Percentiles rank a stretch among this genome's conserved stretches.
Conservation (phyloP, 805 yeast species). For the Saccharomycopsis synnaedendra region DNA sequence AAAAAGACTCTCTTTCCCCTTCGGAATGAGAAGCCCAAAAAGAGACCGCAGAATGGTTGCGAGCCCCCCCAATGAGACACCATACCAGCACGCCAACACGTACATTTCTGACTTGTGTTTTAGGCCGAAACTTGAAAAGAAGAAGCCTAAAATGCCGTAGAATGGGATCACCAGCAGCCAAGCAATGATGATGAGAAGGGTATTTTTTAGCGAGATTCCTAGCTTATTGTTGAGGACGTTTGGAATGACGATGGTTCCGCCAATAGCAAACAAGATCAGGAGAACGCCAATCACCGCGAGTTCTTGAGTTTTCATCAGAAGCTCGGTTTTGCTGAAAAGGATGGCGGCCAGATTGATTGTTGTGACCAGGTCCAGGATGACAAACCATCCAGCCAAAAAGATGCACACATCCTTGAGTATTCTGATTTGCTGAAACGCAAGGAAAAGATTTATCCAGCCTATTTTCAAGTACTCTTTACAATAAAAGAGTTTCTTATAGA, state of each 20-base stretch:
- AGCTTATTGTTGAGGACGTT: conserved; percentile 26
- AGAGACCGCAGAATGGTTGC: conserved; percentile 60
- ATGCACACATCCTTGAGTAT: conserved; percentile 53
- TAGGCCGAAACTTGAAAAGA: conserved; percentile 42
- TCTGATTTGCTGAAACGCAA: conserved; percentile 49
- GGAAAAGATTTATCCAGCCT: conserved; percentile 52
- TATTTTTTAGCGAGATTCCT: conserved; percentile 33
- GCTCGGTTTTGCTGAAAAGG: conserved; percentile 59
- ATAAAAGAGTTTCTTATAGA: conserved; percentile 9
- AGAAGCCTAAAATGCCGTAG: conserved; percentile 62
- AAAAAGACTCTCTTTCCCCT: conserved; percentile 64
- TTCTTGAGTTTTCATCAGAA: conserved; percentile 56
- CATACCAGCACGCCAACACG: conserved; percentile 62
- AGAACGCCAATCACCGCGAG: conserved; percentile 55
- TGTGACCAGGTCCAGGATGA: conserved; percentile 62
- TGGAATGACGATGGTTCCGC: conserved; percentile 54
- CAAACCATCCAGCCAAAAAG: conserved; percentile 65
- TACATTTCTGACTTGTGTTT: conserved; percentile 60
- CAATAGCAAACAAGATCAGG: conserved; percentile 55
- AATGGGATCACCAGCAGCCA: conserved; percentile 61
- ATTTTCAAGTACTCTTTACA: conserved; percentile 30
- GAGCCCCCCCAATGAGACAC: conserved; percentile 62
- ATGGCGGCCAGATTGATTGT: conserved; percentile 76
- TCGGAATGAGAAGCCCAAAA: conserved; percentile 58
- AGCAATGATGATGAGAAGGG: conserved; percentile 39